phyloP scores from a whole-genome alignment of 129 eudicot genomes.

The Tanacetum coccineum region DNA sequence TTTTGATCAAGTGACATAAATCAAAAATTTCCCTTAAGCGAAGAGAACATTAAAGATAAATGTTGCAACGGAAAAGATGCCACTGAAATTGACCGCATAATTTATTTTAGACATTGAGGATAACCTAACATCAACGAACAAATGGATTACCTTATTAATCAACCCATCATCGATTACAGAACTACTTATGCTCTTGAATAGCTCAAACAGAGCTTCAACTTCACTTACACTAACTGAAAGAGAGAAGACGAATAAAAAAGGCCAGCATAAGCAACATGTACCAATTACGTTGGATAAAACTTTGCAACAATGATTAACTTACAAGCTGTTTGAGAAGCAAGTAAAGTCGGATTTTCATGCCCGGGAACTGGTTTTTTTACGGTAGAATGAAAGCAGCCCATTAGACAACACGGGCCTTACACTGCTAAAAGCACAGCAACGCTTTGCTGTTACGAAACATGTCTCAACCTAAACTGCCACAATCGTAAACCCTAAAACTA shows the following conservation, averaged over 20 bases:
- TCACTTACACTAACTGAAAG: conserved; percentile 93
- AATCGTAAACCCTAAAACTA: conserved; percentile 36
- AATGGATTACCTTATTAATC: conserved; percentile 70
- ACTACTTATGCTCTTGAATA: conserved; percentile 94
- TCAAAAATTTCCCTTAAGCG: background rate
- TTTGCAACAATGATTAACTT: conserved; percentile 33
- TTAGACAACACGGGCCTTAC: conserved; percentile 36
- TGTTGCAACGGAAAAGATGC: background rate
- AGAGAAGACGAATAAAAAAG: conserved; percentile 9
- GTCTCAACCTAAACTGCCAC: conserved; percentile 57
- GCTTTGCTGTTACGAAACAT: conserved; percentile 52
- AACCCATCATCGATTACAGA: conserved; percentile 95
- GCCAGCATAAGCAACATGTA: conserved; percentile 6
- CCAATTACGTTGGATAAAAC: background rate
- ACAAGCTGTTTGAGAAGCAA: conserved; percentile 99
- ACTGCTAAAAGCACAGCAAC: conserved; percentile 37
- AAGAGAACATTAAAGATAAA: background rate
- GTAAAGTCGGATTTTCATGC: conserved; percentile 72
- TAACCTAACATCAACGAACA: conserved; percentile 3
- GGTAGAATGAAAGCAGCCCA: conserved; percentile 88
- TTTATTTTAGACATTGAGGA: background rate
- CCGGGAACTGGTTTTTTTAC: conserved; percentile 72
- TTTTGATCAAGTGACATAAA: background rate
- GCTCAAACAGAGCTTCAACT: conserved; percentile 98
- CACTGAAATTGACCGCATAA: conserved; percentile 4